A percentile compares a stretch with the other conserved stretches of the same genome.
Evolutionary conservation across 179 eudicot genomes (phyloP).

Genomic region (Sideroxylon spinosum): DNA sequence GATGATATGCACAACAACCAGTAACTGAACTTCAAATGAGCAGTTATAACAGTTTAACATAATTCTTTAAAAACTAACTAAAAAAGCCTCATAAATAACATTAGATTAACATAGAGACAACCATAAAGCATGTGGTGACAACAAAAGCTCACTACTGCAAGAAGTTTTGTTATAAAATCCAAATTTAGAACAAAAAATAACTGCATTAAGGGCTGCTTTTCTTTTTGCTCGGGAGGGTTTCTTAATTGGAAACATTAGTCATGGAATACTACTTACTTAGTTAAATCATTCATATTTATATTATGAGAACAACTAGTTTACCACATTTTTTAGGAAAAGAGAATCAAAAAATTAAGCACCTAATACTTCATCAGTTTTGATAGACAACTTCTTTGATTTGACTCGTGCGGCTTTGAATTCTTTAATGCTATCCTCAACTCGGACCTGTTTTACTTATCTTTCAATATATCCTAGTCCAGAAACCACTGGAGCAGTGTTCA

Average conservation of each 20-base stretch:
- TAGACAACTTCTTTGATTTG: constrained; percentile 30
- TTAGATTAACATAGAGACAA: not conserved
- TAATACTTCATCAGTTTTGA: constrained; percentile 37
- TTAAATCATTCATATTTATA: not conserved
- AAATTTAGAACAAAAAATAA: not conserved
- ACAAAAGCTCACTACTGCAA: not conserved
- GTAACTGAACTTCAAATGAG: not conserved
- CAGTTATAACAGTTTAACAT: not conserved
- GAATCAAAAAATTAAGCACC: constrained; percentile 25
- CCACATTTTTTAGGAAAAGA: not conserved
- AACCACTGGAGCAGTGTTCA: constrained; percentile 21
- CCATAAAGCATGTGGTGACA: not conserved
- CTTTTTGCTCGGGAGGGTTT: constrained; percentile 29
- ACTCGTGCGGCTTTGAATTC: constrained; percentile 28
- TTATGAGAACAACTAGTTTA: not conserved
- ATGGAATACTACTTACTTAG: not conserved
- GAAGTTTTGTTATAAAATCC: not conserved
- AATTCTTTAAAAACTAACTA: not conserved
- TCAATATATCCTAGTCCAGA: constrained; percentile 31
- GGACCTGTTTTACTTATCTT: constrained; percentile 27
- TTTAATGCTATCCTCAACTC: constrained; percentile 17
- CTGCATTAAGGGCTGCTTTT: constrained; percentile 24
- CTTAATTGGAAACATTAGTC: constrained; percentile 29
- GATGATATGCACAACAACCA: not conserved
- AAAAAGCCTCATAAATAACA: not conserved